Evolutionary conservation across 345 rosid species (phyloP), one percentile per base, ranked within the genome.

Genomic region (Nasturtium officinale): DNA sequence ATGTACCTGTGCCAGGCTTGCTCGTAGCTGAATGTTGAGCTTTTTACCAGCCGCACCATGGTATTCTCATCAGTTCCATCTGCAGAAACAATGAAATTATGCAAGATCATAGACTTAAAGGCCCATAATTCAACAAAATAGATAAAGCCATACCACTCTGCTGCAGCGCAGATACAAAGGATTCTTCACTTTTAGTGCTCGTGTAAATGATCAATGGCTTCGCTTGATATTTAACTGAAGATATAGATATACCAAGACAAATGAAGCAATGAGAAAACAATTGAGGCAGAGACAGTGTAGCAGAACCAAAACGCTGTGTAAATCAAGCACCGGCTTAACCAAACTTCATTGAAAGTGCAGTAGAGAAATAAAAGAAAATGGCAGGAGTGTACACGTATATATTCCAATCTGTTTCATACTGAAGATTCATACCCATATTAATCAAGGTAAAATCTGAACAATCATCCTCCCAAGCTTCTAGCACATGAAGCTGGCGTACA

Each of bases 1-100:
- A 12, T 43, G 48, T 82, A 94, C 97, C 97, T 89, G 78, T 95
- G 97, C 97, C 99, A 95, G 18, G 99, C 97, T 84, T 95, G 99
- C 80, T 95, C 99, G 58, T 95, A 89, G 84, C 97, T 88, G 84
- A 95, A 95, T 74, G 91, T 80, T 51, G 99, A 88, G 79, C 97
- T 89, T 83, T 91, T 91, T 35, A 95, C 96, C 55, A 91, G 83
- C 78, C 84, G 83, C 77, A 95, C 88, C 21, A 69, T 62, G 37
- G 93, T 85, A 69, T 80, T 83, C 79, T 86, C 91, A 9, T 74
- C 66, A 58, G 81, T 65, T 73, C 83, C 90, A 82, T 87, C 99
- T 95, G 88, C 79, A 78, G 69, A 67, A 79, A 58, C 53, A 66
- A 30, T 55, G 37, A 78, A 33, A 54, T 46, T 80, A 74, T 75